Evolutionary conservation across 1,284 basidiomycete genomes (phyloP), one percentile per base, ranked within the genome.

Genomic region (Puccinia polysora): DNA sequence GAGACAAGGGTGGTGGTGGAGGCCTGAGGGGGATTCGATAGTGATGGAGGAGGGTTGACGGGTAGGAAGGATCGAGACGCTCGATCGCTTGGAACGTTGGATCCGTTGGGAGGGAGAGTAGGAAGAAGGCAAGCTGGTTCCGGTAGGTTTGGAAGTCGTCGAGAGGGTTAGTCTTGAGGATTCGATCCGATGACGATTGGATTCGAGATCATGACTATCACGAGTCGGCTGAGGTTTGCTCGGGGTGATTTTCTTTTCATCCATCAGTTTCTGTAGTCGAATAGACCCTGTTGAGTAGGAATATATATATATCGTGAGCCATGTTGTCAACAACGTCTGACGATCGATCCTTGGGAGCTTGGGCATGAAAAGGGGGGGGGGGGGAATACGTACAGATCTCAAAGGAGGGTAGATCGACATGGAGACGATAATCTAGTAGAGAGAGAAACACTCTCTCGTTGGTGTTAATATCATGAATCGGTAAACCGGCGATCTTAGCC

Each of bases 401-500:
- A 76, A 77, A 80, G 23, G 76, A 76, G 18, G 65, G 69, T 14
- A 74, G 75, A 18, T 76, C 74, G 25, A 83, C 78, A 74, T 79
- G 78, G 15, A 82, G 76, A 18, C 80, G 75, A 71, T 81, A 83
- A 71, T 78, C 79, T 65, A 83, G 77, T 20, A 81, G 75, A 43
- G 75, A 74, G 18, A 82, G 76, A 71, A 83, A 81, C 15, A 78
- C 77, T 6, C 81, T 77, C 76, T 83, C 82, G 53, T 82, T 79
- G 47, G 74, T 71, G 69, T 80, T 80, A 59, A 83, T 78, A 71
- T 83, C 82, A 47, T 74, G 73, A 32, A 81, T 77, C 18, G 77
- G 75, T 3, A 83, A 75, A 5, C 81, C 81, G 14, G 80, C 79
- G 58, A 83, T 81, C 78, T 91, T 91, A 6, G 89, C 87, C 92